phyloP scores from a whole-genome alignment of 257 asterid species.

The Cynanchum wilfordii region DNA sequence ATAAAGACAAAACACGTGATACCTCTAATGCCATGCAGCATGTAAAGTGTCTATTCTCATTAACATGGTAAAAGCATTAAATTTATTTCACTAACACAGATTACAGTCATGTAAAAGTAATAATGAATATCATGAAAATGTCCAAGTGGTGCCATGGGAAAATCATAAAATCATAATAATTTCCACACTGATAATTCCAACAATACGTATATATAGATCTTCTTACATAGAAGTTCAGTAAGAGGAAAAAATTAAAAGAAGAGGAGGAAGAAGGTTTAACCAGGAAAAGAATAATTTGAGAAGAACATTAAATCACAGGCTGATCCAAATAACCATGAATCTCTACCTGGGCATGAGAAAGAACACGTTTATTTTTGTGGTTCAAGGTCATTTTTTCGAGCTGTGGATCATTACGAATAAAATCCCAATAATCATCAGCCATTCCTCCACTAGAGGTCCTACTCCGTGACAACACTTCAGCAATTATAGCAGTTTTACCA shows the following conservation, averaged over 20 bases:
- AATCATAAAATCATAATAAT: background rate
- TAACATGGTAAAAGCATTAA: background rate
- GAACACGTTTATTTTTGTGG: slow-evolving; percentile 43
- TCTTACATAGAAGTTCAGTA: background rate
- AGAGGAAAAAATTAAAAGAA: background rate
- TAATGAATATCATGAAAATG: background rate
- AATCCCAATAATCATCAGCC: slow-evolving; percentile 84
- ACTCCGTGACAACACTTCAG: slow-evolving; percentile 38
- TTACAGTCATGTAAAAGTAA: background rate
- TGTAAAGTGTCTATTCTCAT: background rate
- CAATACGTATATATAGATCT: background rate
- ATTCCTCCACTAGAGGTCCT: slow-evolving; percentile 24
- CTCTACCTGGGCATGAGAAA: slow-evolving; percentile 76
- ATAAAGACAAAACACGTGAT: background rate
- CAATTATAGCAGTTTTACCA: slow-evolving; percentile 68
- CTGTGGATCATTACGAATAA: slow-evolving; percentile 57
- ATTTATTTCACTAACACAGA: background rate
- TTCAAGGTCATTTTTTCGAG: slow-evolving; percentile 30
- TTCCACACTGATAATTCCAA: background rate
- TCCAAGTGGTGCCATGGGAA: background rate
- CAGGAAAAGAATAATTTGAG: background rate
- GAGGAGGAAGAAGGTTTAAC: background rate
- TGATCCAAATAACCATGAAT: background rate
- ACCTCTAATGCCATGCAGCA: background rate
- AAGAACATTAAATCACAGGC: background rate